Base-by-base conservation (phyloP, 2,329 filamentous ascomycete genomes). In the Ophiocordyceps polyrhachis-furcata region DNA sequence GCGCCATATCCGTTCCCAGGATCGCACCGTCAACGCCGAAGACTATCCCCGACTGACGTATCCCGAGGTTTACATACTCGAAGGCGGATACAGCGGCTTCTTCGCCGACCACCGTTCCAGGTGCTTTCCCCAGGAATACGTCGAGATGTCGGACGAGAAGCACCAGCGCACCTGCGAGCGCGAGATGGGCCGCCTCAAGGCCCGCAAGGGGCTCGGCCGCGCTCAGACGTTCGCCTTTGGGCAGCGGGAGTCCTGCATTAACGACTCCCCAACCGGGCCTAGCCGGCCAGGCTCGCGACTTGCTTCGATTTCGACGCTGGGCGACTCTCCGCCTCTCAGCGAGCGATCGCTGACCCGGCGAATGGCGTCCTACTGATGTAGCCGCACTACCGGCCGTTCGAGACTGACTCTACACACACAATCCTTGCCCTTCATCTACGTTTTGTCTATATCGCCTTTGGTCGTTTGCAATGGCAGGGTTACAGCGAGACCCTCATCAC, bases 201-300 rank as follows among this genome's bases (percentile, higher is more conserved):
- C 91, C 59, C 78, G 88, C 55, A 82, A 83, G 53, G 91, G 89
- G 56, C 71, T 98, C 46, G 76, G 77, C 59, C 78, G 91, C 50
- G 87, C 91, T 29, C 83, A 91, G 62, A 98, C 91, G 1, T 98
- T 91, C 67, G 89, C 91, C 25, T 96, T 95, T 63, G 91, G 89
- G 41, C 76, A 91, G 58, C 74, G 80, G 44, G 67, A 71, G 40
- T 59, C 62, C n/a, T 62, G 64, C 50, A 60, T 72, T 41, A 67
- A 76, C 42, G 71, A 74, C 47, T 79, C 75, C n/a, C 76, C 76
- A 2, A 79, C 74, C 1, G 73, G 65, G 9, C 67, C 69, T 3
- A 61, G 64, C 43, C 66, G 70, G 45, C 59, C 58, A 42, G 56
- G 54, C 47, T 60, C 63, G 43, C 59, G 66, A 49, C 55, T 62